Conservation (phyloP, 805 yeast species). For the Teunomyces gatunensis region DNA sequence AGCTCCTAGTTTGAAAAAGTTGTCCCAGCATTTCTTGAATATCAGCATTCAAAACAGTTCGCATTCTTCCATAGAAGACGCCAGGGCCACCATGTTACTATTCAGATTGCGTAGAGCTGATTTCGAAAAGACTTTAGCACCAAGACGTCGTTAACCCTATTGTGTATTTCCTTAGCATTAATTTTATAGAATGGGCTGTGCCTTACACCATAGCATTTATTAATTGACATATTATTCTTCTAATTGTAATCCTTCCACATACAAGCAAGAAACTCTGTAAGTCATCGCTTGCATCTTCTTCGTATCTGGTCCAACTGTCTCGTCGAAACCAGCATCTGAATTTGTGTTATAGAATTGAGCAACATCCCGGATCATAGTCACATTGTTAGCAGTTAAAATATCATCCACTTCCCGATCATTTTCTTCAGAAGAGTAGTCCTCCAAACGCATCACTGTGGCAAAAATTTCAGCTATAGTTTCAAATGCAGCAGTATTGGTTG, state of each 20-base stretch:
- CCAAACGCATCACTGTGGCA: conserved; percentile 5
- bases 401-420: conserved; percentile 13
- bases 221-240: conserved; percentile 23
- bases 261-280: conserved; percentile 35
- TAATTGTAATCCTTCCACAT: conserved; percentile 33
- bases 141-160: not conserved
- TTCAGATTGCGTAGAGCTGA: conserved; percentile 61
- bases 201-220: conserved; percentile 1
- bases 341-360: conserved; percentile 6
- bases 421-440: conserved; percentile 15
- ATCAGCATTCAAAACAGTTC: conserved; percentile 66
- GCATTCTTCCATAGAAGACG: conserved; percentile 91
- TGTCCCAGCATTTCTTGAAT: conserved; percentile 55
- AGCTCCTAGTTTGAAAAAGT: conserved; percentile 69
- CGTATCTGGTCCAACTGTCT: conserved; percentile 13
- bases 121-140: conserved; percentile 43
- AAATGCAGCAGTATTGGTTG: conserved; percentile 25
- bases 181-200: not conserved
- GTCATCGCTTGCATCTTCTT: conserved; percentile 30
- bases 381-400: conserved; percentile 14
- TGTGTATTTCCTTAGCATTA: not conserved
- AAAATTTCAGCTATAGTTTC: conserved; percentile 28
- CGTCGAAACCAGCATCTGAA: conserved; percentile 12
- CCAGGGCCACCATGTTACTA: conserved; percentile 82
- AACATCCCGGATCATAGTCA: conserved; percentile 11